Conservation (phyloP, 805 yeast species). For the Zygosaccharomyces siamensis region DNA sequence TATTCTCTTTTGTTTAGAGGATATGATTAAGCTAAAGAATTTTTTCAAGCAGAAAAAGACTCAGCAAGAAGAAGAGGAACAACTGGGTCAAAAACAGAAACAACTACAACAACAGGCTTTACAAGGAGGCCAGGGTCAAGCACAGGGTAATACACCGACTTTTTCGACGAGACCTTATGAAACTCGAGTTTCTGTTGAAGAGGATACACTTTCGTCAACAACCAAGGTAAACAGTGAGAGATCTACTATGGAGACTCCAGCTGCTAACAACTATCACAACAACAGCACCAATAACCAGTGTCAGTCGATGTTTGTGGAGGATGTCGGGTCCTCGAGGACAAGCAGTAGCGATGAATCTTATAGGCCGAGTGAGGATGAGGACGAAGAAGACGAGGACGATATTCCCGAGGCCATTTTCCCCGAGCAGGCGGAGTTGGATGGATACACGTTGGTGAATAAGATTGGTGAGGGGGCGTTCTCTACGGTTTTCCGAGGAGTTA, state of each 20-base stretch:
- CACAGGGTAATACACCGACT: too few relatives aligned
- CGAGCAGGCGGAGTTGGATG: slow-evolving; percentile 36
- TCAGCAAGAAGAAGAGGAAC: slow-evolving; percentile 9
- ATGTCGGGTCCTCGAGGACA: slow-evolving; percentile 4
- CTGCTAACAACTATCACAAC: slow-evolving; percentile 2
- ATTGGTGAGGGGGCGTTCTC: slow-evolving; percentile 86
- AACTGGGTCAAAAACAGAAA: not conserved
- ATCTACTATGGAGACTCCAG: slow-evolving; percentile 5
- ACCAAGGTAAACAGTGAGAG: slow-evolving; percentile 9
- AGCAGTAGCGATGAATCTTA: slow-evolving; percentile 5
- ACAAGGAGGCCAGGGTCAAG: too few relatives aligned
- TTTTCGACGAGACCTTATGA: not conserved
- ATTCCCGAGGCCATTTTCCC: slow-evolving; percentile 28
- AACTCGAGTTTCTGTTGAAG: not conserved
- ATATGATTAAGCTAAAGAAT: slow-evolving; percentile 16
- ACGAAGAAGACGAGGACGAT: slow-evolving; percentile 17
- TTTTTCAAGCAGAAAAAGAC: slow-evolving; percentile 19
- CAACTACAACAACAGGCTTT: not conserved
- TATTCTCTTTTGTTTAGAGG: not conserved
- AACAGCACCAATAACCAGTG: slow-evolving; percentile 3
- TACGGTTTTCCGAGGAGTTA: slow-evolving; percentile 60
- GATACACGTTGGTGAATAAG: slow-evolving; percentile 41
- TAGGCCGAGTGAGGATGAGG: slow-evolving; percentile 12
- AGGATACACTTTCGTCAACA: slow-evolving; percentile 7
- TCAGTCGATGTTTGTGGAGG: slow-evolving; percentile 5